Evolutionary conservation across 139 green algal genomes (phyloP).

Genomic region (Micractinium sp.): DNA sequence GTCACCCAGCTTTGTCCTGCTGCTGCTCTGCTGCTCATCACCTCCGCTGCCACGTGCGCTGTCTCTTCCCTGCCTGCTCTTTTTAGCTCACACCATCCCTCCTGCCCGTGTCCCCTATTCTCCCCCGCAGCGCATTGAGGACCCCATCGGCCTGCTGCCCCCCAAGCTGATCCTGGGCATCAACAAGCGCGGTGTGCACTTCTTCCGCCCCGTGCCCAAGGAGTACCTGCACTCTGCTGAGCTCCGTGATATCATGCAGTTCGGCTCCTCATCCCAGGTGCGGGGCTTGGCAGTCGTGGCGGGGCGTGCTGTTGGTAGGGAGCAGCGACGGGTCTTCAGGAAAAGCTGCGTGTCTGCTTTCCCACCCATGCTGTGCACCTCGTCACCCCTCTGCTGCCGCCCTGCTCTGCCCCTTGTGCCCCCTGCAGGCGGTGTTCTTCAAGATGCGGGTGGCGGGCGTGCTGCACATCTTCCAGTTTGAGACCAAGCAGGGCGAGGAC

Average conservation of each 20-base stretch:
- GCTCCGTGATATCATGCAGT: slow-evolving; percentile 99
- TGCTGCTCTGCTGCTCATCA: not conserved
- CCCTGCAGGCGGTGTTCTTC: slow-evolving; percentile 91
- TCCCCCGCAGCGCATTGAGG: slow-evolving; percentile 77
- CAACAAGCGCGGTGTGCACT: slow-evolving; percentile 96
- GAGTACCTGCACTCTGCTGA: slow-evolving; percentile 97
- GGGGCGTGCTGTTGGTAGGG: no score
- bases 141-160: slow-evolving; percentile 96
- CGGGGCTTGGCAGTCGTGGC: not conserved
- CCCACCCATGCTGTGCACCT: not conserved
- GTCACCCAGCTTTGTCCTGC: not conserved
- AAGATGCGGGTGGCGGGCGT: slow-evolving; percentile 97
- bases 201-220: slow-evolving; percentile 93
- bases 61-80: not conserved
- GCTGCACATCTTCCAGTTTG: slow-evolving; percentile 99
- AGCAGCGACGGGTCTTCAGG: no score
- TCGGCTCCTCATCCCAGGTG: slow-evolving; percentile 79
- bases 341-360: not conserved
- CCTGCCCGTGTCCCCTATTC: not conserved
- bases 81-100: not conserved
- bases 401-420: slow-evolving; percentile 38
- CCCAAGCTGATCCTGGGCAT: slow-evolving; percentile 95
- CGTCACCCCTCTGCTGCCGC: not conserved
- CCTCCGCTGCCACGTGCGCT: not conserved
- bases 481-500: slow-evolving; percentile 94